These are phyloP conservation scores for Paecilomyces niveus DNA, from an alignment of 2,329 filamentous ascomycete genomes.

Conservation along the genomic window DNA sequence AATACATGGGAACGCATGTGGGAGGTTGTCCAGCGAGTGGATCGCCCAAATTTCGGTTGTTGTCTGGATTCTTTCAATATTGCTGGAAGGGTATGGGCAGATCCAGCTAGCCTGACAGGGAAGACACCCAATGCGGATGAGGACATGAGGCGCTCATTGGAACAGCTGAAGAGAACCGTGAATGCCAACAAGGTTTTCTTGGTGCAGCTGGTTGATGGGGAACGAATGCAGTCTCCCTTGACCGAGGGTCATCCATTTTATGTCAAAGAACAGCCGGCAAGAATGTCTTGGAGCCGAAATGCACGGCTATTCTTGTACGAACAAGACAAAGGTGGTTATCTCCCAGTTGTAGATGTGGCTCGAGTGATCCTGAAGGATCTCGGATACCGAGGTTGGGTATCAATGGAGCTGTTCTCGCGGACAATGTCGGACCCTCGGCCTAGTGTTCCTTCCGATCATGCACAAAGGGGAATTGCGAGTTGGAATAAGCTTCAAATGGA, in stretches of 20 bases:
- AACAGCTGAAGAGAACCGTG: slow-evolving; percentile 46
- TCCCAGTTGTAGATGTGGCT: slow-evolving; percentile 59
- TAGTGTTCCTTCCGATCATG: slow-evolving; percentile 48
- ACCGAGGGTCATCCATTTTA: slow-evolving; percentile 51
- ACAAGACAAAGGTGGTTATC: slow-evolving; percentile 53
- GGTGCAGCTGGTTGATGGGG: slow-evolving; percentile 67
- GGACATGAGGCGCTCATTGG: slow-evolving; percentile 47
- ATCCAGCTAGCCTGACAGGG: slow-evolving; percentile 51
- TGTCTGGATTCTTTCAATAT: slow-evolving; percentile 76
- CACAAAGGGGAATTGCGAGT: slow-evolving; percentile 40
- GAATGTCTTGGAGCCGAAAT: slow-evolving; percentile 73
- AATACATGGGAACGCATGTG: slow-evolving; percentile 65
- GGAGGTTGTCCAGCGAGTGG: slow-evolving; percentile 58
- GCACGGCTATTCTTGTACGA: slow-evolving; percentile 61
- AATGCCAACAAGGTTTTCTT: slow-evolving; percentile 62
- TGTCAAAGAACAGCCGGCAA: slow-evolving; percentile 47
- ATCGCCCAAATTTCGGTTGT: slow-evolving; percentile 64
- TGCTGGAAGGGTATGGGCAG: slow-evolving; percentile 60
- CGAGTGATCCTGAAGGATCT: slow-evolving; percentile 52
- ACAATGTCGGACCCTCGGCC: slow-evolving; percentile 47
- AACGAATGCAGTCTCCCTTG: slow-evolving; percentile 52
- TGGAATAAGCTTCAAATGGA: slow-evolving; percentile 40
- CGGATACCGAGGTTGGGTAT: slow-evolving; percentile 61
- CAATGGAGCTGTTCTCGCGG: slow-evolving; percentile 62
- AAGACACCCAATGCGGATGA: slow-evolving; percentile 47